Evolutionary conservation across 1,284 basidiomycete species (phyloP), one percentile per base, ranked within the genome.

Genomic region (Apiotrichum laibachii): DNA sequence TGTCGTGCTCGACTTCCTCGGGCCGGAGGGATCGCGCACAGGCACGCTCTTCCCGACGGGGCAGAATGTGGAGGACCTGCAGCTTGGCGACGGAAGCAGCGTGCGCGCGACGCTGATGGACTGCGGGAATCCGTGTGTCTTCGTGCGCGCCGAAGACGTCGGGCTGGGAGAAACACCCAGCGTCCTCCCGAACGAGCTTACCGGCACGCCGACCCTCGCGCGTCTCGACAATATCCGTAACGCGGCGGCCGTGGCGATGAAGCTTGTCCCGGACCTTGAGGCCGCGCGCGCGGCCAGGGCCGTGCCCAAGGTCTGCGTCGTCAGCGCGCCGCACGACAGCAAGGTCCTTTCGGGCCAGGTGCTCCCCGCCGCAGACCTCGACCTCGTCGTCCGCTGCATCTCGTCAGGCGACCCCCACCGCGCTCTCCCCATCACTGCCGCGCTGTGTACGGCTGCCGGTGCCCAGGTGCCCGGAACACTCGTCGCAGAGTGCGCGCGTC

Each of bases 381-480:
- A 87, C 65, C 79, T 89, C 49, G 78, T 80, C n/a, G 79, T 86
- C 12, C 82, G 85, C 55, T 84, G 87, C 1, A 80, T 85, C 37
- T 88, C 86, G 0, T 88, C 88, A 85, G 86, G 86, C 2, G 83
- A 85, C 2, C 79, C 85, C 7, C 88, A 89, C 72, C 85, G 85
- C 65, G 85, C 87, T 0, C 82, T 89, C 0, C 87, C 87, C 1
- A 87, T 88, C 84, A 89, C 87, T 0, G 83, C 88, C 1, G 87
- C 85, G 0, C 79, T 88, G 16, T 87, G 86, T 65, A 80, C 87
- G 5, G 88, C 86, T 0, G 86, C 87, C 6, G 86, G 87, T 0
- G 80, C 84, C 1, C 80, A 81, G 46, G 75, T 85, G 7, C 64
- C 79, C 12, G 82, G 81, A 0, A 85, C 85, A 0, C 58, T 88